Evolutionary conservation across 352 stramenopile species (phyloP), one percentile per base, ranked within the genome.

Genomic region (Pythium apleroticum): DNA sequence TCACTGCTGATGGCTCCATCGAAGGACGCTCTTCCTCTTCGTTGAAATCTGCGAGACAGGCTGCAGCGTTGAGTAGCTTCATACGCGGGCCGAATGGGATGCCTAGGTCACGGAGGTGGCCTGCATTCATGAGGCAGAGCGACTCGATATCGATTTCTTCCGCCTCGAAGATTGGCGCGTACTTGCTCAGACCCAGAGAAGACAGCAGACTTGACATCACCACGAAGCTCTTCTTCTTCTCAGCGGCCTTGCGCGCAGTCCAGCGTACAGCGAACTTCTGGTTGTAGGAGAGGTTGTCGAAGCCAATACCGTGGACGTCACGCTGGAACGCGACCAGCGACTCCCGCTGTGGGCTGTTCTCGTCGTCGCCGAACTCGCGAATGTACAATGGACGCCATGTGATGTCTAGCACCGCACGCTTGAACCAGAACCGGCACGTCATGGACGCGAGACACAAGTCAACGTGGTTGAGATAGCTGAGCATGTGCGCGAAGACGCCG

Each of bases 91-190:
- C 87, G 22, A 92, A 90, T 7, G 87, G 87, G 53, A 95, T 94
- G 24, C 87, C 87, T 20, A 95, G 68, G 52, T 95, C 87, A 5
- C 87, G 81, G 33, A 95, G 57, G 43, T 95, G 84, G 3, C 87
- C 87, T 17, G 87, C 84, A 57, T 95, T 95, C 87, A 95, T 95
- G 43, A 95, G 65, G 49, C 84, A 93, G 5, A 95, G 68, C 25
- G 85, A 91, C 55, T 95, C 87, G 62, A 95, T 91, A 46, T 95
- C 87, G 61, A 95, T 95, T 60, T 95, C 87, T 66, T 95, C 87
- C n/a, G 82, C 80, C 37, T 95, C 87, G 50, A 95, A 95, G 24
- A 95, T 75, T 14, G 87, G 80, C 25, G 81, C 86, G 64, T 95
- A 95, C 70, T 95, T 95, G 68, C 80, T 86, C 3, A 95, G 71